A percentile compares a stretch with the other conserved stretches of the same genome.
Conservation (phyloP, 108 stramenopile genomes). For the Cyclotella baltica region DNA sequence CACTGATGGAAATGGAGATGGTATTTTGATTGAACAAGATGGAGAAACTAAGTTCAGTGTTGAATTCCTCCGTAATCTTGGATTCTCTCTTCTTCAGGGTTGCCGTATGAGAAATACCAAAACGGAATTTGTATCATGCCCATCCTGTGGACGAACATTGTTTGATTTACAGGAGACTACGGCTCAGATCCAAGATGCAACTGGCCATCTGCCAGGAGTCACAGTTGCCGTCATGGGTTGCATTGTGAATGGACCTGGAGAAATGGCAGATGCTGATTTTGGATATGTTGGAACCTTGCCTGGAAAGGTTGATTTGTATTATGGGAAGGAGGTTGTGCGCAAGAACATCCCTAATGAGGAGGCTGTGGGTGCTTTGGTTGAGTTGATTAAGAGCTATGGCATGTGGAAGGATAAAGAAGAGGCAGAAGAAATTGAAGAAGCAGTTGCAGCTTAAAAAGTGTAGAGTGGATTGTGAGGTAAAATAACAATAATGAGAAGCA, state of each 20-base stretch:
- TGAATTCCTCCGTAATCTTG: constrained; percentile 85
- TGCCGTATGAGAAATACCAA: constrained; percentile 96
- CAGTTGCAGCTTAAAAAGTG: constrained; percentile 15
- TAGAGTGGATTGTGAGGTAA: no score
- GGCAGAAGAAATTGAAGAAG: constrained; percentile 70
- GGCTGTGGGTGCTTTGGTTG: constrained; percentile 91
- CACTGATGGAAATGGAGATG: constrained; percentile 94
- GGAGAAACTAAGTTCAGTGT: constrained; percentile 76
- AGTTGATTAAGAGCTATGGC: constrained; percentile 95
- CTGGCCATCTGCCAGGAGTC: constrained; percentile 96
- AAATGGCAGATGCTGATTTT: constrained; percentile 99
- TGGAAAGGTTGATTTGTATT: constrained; percentile 96
- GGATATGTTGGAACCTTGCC: constrained; percentile 97
- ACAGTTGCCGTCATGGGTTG: constrained; percentile 99
- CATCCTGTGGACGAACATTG: constrained; percentile 96
- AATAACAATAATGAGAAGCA: no score
- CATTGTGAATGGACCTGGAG: constrained; percentile 98
- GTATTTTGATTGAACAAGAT: constrained; percentile 87
- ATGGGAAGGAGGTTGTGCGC: constrained; percentile 95
- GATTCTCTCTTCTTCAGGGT: constrained; percentile 93
- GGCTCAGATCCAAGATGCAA: constrained; percentile 87
- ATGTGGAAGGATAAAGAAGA: constrained; percentile 95
- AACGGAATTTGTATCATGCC: constrained; percentile 98
- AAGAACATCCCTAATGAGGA: constrained; percentile 92
- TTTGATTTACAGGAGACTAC: constrained; percentile 98